phyloP scores from a whole-genome alignment of 2,329 filamentous ascomycete species.

The Microdochium nivale region DNA sequence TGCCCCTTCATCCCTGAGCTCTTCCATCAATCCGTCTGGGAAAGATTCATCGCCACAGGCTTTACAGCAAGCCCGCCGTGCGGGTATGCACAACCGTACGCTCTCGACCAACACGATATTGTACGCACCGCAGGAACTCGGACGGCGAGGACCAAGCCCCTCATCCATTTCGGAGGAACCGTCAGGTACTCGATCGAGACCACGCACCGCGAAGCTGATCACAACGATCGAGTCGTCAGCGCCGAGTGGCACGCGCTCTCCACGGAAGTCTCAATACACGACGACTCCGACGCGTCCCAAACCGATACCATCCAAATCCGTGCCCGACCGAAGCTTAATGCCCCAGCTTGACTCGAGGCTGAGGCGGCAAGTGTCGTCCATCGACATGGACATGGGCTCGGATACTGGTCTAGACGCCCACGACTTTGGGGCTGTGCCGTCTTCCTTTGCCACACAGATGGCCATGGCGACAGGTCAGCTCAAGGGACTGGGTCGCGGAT shows the following conservation, averaged over 20 bases:
- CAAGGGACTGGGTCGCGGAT: conserved; percentile 29
- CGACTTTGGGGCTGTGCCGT: conserved; percentile 55
- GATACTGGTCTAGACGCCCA: conserved; percentile 57
- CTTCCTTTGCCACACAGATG: conserved; percentile 77
- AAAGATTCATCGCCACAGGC: conserved; percentile 22
- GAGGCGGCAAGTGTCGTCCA: conserved; percentile 46
- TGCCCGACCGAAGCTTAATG: conserved; percentile 30
- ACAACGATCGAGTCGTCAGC: conserved; percentile 27
- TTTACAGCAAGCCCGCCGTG: conserved; percentile 21
- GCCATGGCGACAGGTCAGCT: conserved; percentile 59
- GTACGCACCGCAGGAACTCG: conserved; percentile 58
- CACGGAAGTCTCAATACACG: conserved; percentile 33
- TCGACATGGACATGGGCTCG: conserved; percentile 66
- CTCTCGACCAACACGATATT: conserved; percentile 77
- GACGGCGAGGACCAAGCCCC: conserved; percentile 24
- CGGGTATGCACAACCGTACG: conserved; percentile 58
- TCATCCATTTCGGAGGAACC: conserved; percentile 33
- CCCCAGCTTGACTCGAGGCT: background rate
- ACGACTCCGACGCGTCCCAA: conserved; percentile 43
- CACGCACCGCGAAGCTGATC: conserved; percentile 26
- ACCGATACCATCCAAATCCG: conserved; percentile 48
- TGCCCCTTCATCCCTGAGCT: conserved; percentile 21
- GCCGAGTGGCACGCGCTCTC: conserved; percentile 33
- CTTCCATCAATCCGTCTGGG: conserved; percentile 15
- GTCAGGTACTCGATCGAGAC: conserved; percentile 20